Evolutionary conservation across 2,329 filamentous ascomycete genomes (phyloP).

Genomic region (Tolypocladium pustulatum): DNA sequence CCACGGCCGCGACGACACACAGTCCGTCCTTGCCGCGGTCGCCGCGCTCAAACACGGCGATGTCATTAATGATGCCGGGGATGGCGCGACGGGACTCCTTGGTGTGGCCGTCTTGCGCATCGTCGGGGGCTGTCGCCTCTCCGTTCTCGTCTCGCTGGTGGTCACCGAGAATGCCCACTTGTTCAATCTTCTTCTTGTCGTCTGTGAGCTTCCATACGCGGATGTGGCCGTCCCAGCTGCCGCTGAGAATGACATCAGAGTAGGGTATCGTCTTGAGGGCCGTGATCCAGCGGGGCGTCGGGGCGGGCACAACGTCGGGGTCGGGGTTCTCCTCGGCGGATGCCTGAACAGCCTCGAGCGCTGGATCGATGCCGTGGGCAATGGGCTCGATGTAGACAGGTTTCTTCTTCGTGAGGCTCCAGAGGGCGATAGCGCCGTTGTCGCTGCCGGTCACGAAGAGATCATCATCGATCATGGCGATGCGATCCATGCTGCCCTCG

Average conservation of each 20-base stretch:
- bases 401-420: slow-evolving; percentile 92
- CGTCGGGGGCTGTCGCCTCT: slow-evolving; percentile 16
- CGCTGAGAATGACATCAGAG: slow-evolving; percentile 80
- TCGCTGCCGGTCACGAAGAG: slow-evolving; percentile 91
- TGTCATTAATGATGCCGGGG: slow-evolving; percentile 76
- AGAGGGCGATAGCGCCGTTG: slow-evolving; percentile 77
- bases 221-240: slow-evolving; percentile 83
- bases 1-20: slow-evolving; percentile 76
- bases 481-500: slow-evolving; percentile 82
- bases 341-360: slow-evolving; percentile 54
- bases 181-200: slow-evolving; percentile 70
- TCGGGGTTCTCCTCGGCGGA: slow-evolving; percentile 62
- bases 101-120: slow-evolving; percentile 10
- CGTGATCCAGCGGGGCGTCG: slow-evolving; percentile 80
- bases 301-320: slow-evolving; percentile 46
- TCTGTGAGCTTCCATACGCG: slow-evolving; percentile 76
- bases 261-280: slow-evolving; percentile 79
- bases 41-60: slow-evolving; percentile 77
- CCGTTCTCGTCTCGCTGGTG: slow-evolving; percentile 10
- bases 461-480: slow-evolving; percentile 80
- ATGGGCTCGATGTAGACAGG: slow-evolving; percentile 68
- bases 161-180: slow-evolving; percentile 55
- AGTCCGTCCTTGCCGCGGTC: slow-evolving; percentile 66
- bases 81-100: slow-evolving; percentile 23
- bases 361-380: slow-evolving; percentile 76